Percentiles rank a stretch among this genome's conserved stretches.
These are phyloP conservation scores for Trapa incisa DNA, from an alignment of 345 rosid species.

Conservation along the genomic window DNA sequence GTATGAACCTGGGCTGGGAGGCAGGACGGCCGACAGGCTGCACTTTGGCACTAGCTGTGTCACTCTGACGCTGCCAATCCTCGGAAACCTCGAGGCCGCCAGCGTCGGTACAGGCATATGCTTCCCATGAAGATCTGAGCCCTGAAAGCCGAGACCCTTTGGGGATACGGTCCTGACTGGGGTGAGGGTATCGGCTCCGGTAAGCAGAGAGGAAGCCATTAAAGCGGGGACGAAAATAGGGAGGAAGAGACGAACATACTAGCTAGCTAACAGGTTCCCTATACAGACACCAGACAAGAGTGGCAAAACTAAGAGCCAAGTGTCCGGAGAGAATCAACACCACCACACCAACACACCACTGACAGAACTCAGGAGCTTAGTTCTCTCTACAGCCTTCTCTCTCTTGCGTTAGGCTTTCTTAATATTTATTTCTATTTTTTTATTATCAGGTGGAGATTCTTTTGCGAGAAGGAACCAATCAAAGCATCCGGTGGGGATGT, in stretches of 20 bases:
- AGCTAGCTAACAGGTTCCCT: neutral
- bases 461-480: no score
- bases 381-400: no score
- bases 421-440: no score
- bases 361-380: no score
- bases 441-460: no score
- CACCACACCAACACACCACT: neutral
- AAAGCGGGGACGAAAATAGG: neutral
- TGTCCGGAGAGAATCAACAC: neutral
- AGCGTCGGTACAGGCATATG: constrained; percentile 19
- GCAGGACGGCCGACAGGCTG: constrained; percentile 74
- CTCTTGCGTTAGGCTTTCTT: no score
- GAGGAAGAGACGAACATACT: neutral
- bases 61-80: constrained; percentile 16
- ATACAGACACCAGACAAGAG: neutral
- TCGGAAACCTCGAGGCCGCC: constrained; percentile 11
- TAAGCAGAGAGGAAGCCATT: constrained; percentile 67
- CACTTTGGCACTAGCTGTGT: constrained; percentile 32
- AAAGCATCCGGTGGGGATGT: no score
- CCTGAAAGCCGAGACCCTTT: constrained; percentile 23
- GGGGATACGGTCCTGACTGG: constrained; percentile 23
- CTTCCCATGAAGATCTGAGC: constrained; percentile 35
- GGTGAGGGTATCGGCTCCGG: constrained; percentile 48
- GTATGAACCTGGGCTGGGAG: constrained; percentile 90
- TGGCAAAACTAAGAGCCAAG: neutral